phyloP scores from a whole-genome alignment of 169 alveolate species.

The Plasmodium ovale region DNA sequence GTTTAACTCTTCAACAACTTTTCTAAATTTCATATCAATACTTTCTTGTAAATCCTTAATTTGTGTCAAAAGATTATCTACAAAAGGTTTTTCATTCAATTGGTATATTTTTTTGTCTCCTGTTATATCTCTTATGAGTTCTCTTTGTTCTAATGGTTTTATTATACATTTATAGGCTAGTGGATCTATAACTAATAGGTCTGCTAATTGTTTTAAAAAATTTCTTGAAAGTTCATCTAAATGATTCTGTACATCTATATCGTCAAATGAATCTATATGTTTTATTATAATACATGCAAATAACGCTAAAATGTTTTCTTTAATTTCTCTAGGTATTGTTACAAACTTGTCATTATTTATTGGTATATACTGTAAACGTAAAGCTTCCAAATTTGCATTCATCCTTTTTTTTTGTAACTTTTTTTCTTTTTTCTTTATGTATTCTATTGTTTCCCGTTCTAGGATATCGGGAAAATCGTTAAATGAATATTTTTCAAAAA shows the following conservation, averaged over 20 bases:
- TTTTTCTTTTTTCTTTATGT: constrained; percentile 40
- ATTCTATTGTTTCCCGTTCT: constrained; percentile 52
- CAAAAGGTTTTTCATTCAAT: constrained; percentile 58
- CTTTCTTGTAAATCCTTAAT: constrained; percentile 29
- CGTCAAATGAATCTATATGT: constrained; percentile 67
- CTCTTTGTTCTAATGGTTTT: constrained; percentile 55
- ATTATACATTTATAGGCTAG: constrained; percentile 59
- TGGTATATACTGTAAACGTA: constrained; percentile 71
- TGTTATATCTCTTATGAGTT: constrained; percentile 49
- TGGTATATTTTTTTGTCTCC: constrained; percentile 52
- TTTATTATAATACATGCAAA: constrained; percentile 70
- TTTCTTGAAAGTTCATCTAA: constrained; percentile 46
- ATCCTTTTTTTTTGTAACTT: constrained; percentile 41
- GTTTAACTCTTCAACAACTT: constrained; percentile 61
- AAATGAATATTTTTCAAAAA: constrained; percentile 31
- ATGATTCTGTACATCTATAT: constrained; percentile 51
- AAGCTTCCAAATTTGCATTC: constrained; percentile 73
- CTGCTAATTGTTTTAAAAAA: constrained; percentile 51
- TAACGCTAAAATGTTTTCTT: constrained; percentile 68
- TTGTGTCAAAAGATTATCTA: constrained; percentile 58
- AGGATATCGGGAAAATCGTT: constrained; percentile 41
- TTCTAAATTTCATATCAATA: constrained; percentile 43
- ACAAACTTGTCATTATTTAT: constrained; percentile 63
- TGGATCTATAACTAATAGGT: constrained; percentile 48
- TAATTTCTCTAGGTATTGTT: constrained; percentile 43